Conservation (phyloP, 2,329 filamentous ascomycete genomes). For the Polychaeton citri region DNA sequence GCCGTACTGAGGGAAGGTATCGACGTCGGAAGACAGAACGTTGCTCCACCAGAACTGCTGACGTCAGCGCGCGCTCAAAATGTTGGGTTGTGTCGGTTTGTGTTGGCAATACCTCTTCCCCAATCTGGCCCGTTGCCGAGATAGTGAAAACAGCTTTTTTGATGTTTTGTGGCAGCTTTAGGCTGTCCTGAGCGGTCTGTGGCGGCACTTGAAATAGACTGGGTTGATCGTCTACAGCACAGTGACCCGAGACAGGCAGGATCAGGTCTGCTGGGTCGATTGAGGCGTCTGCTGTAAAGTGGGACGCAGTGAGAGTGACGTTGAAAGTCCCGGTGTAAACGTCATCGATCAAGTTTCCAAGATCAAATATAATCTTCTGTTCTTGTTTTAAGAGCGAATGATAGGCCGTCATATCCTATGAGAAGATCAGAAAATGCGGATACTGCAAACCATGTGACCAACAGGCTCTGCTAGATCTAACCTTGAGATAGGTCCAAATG, state of each 20-base stretch:
- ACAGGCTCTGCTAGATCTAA: constrained; percentile 1
- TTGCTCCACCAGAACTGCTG: constrained; percentile 75
- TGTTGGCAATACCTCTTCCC: constrained; percentile 43
- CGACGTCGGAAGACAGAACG: constrained; percentile 48
- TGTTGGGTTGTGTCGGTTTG: constrained; percentile 1
- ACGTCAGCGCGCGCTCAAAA: too few relatives aligned
- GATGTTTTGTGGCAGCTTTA: constrained; percentile 53
- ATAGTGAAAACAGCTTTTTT: constrained; percentile 61
- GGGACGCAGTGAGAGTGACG: constrained; percentile 60
- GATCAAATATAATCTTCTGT: constrained; percentile 68
- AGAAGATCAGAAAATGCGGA: too few relatives aligned
- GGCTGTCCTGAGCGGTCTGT: constrained; percentile 44
- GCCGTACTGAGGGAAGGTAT: constrained; percentile 44
- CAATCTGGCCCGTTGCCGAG: constrained; percentile 61
- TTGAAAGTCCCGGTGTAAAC: constrained; percentile 63
- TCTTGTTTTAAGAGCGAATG: constrained; percentile 52
- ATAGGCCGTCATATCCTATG: constrained; percentile 56
- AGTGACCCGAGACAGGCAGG: constrained; percentile 48
- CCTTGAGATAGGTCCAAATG: constrained; percentile 59
- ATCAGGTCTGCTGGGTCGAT: constrained; percentile 47
- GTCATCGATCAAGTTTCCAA: constrained; percentile 58
- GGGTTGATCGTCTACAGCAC: constrained; percentile 35
- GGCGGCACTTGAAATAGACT: constrained; percentile 57
- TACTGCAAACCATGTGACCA: background rate
- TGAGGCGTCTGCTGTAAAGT: constrained; percentile 41